Percentiles rank a stretch among this genome's conserved stretches.
Evolutionary conservation across 148 eudicot genomes (phyloP).

Genomic region (Vaccinium macrocarpon): DNA sequence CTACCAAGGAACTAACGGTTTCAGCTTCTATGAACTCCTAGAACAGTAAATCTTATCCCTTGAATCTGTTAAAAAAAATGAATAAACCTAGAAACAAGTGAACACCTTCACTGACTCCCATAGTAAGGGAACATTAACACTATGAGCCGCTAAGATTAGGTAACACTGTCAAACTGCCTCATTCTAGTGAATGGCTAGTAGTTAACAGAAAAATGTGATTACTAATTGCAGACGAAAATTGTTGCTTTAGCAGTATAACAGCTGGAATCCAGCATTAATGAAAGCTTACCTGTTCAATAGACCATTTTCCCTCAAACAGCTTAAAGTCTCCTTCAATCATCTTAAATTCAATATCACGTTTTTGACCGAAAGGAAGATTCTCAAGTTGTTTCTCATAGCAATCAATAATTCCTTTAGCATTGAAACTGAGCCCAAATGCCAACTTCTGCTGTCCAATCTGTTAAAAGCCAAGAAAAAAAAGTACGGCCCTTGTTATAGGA

Average conservation of each 20-base stretch:
- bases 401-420: slow-evolving; percentile 71
- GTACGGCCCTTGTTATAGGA: neutral
- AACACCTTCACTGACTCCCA: neutral
- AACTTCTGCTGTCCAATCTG: slow-evolving; percentile 72
- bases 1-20: neutral
- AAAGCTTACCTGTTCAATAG: slow-evolving; percentile 58
- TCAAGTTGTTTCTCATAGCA: slow-evolving; percentile 65
- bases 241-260: neutral
- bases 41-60: neutral
- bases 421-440: slow-evolving; percentile 65
- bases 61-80: neutral
- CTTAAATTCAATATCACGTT: slow-evolving; percentile 68
- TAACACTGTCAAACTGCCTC: neutral
- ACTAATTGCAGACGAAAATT: neutral
- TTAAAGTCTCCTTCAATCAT: slow-evolving; percentile 83
- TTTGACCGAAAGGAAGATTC: slow-evolving; percentile 43
- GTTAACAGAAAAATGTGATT: neutral
- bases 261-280: neutral
- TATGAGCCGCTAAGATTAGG: neutral
- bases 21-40: neutral
- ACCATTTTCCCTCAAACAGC: slow-evolving; percentile 72
- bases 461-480: slow-evolving; percentile 14
- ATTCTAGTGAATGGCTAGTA: neutral
- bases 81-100: neutral
- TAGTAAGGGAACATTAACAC: neutral